A percentile compares a stretch with the other conserved stretches of the same genome.
These are phyloP conservation scores for Euphorbia pulcherrima DNA, from an alignment of 345 rosid species.

Conservation along the genomic window DNA sequence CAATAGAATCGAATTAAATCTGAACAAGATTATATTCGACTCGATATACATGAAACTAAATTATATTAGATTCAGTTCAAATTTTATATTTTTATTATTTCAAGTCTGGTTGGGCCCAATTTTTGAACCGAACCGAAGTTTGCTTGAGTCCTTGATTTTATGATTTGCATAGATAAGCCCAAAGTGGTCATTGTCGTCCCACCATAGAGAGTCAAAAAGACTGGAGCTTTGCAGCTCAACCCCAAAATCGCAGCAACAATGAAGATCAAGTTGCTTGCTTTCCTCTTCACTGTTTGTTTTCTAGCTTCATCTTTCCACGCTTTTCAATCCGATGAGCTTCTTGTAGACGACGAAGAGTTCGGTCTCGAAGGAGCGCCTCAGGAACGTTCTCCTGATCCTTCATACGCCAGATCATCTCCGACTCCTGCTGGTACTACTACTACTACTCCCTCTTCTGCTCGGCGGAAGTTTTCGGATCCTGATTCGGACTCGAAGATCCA, in stretches of 20 bases:
- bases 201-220: neutral
- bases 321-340: slow-evolving; percentile 86
- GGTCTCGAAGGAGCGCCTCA: slow-evolving; percentile 58
- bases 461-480: slow-evolving; percentile 62
- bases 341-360: slow-evolving; percentile 75
- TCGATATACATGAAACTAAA: no score
- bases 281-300: slow-evolving; percentile 1
- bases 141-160: no score
- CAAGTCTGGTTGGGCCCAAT: no score
- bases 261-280: neutral
- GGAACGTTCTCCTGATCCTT: slow-evolving; percentile 35
- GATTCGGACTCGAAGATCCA: slow-evolving; percentile 94
- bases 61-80: no score
- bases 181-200: neutral
- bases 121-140: no score
- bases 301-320: slow-evolving; percentile 21
- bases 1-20: no score
- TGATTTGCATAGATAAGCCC: neutral
- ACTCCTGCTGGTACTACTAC: slow-evolving; percentile 11
- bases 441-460: slow-evolving; percentile 26
- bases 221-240: neutral
- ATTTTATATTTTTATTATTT: no score
- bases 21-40: no score
- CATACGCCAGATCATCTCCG: slow-evolving; percentile 34
- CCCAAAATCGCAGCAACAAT: neutral